Conservation (phyloP, 2,329 filamentous ascomycete species). For the Amauroascus niger region DNA sequence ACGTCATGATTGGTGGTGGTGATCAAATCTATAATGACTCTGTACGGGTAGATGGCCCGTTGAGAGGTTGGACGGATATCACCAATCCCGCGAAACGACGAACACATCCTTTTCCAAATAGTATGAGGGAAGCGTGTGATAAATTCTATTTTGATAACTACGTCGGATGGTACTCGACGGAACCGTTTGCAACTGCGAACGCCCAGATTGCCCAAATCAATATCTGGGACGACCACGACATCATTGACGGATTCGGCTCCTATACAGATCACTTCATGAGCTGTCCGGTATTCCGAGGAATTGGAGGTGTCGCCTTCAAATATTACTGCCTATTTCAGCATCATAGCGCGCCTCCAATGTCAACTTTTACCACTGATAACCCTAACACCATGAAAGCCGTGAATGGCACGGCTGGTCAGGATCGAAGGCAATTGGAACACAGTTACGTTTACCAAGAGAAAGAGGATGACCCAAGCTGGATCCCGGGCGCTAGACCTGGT, state of each 20-base stretch:
- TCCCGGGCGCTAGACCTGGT: conserved; percentile 63
- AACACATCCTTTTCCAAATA: conserved; percentile 55
- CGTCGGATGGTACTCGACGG: conserved; percentile 58
- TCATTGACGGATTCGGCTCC: conserved; percentile 57
- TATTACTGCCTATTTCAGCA: conserved; percentile 61
- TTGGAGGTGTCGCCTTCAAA: conserved; percentile 50
- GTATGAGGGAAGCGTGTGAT: conserved; percentile 50
- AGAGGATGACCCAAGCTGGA: conserved; percentile 60
- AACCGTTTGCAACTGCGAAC: conserved; percentile 51
- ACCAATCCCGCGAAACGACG: conserved; percentile 51
- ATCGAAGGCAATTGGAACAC: conserved; percentile 62
- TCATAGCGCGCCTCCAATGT: conserved; percentile 72
- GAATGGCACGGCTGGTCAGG: conserved; percentile 46
- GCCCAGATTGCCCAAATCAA: conserved; percentile 55
- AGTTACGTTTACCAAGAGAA: conserved; percentile 58
- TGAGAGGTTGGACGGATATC: conserved; percentile 57
- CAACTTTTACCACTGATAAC: conserved; percentile 73
- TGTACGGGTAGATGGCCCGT: conserved; percentile 72
- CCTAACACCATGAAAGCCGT: conserved; percentile 44
- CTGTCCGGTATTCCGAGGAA: conserved; percentile 55
- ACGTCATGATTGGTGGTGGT: conserved; percentile 75
- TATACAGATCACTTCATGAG: conserved; percentile 60
- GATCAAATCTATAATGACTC: conserved; percentile 75
- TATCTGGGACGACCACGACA: conserved; percentile 58
- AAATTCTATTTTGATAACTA: conserved; percentile 55